A percentile compares a stretch with the other conserved stretches of the same genome.
Conservation (phyloP, 192 early-diverging fungal genomes). For the Coemansia sp. region DNA sequence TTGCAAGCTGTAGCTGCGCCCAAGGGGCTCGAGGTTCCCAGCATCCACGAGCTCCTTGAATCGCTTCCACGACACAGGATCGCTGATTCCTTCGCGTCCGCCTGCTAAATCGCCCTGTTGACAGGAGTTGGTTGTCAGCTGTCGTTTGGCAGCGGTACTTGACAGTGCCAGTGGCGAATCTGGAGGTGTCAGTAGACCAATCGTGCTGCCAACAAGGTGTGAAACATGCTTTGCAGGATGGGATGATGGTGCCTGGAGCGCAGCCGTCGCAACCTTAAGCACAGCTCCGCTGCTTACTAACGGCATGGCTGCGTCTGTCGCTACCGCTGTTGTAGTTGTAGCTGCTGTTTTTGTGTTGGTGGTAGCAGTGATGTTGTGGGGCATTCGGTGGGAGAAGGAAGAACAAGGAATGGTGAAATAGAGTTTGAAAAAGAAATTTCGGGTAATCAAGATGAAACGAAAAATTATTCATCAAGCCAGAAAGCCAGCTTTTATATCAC, state of each 20-base stretch:
- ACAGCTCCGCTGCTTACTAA: neutral
- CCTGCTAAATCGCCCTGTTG: conserved; percentile 6
- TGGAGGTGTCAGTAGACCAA: conserved; percentile 35
- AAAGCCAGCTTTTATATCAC: no score
- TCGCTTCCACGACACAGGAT: conserved; percentile 21
- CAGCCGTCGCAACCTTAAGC: conserved; percentile 5
- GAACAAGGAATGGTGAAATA: no score
- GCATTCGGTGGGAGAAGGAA: neutral
- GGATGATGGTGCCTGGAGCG: conserved; percentile 3
- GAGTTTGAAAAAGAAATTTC: no score
- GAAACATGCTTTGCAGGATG: neutral
- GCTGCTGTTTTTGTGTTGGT: neutral
- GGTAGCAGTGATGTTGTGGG: neutral
- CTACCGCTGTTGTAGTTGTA: neutral
- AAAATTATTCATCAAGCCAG: no score
- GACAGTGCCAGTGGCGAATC: conserved; percentile 27
- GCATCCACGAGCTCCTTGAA: conserved; percentile 35
- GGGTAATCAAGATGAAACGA: no score
- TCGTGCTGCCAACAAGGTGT: neutral
- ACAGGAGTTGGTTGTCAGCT: no score
- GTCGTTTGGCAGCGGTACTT: neutral
- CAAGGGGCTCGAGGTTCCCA: conserved; percentile 34
- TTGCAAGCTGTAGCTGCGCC: conserved; percentile 38
- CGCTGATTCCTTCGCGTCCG: conserved; percentile 17
- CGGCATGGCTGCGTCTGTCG: neutral